phyloP scores from a whole-genome alignment of 176 grass and related monocot genomes.

The Urochloa ruziziensis region DNA sequence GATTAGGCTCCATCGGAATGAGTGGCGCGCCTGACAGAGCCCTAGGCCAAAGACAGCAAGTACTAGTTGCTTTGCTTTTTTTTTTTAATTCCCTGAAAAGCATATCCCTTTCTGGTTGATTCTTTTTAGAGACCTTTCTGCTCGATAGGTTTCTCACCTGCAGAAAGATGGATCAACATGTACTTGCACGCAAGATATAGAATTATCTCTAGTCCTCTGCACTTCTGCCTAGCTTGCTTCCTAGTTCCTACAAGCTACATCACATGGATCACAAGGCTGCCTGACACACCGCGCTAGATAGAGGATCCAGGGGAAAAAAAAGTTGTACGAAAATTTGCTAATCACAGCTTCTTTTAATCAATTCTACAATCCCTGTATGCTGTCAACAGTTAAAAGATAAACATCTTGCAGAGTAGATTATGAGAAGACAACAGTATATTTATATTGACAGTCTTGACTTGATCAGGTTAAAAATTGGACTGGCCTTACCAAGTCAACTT shows the following conservation, averaged over 20 bases:
- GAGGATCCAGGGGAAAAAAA: not conserved
- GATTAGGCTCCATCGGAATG: slow-evolving; percentile 31
- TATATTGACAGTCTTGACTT: slow-evolving; percentile 42
- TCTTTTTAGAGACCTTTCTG: slow-evolving; percentile 17
- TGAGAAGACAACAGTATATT: not conserved
- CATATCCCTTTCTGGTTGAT: not conserved
- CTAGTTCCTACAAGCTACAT: not conserved
- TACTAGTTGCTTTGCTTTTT: not conserved
- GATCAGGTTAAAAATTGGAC: slow-evolving; percentile 21
- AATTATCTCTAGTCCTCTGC: not conserved
- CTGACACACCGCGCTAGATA: slow-evolving; percentile 8
- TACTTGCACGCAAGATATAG: slow-evolving; percentile 33
- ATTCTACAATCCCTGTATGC: not conserved
- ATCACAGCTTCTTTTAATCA: not conserved
- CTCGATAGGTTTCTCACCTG: slow-evolving; percentile 10
- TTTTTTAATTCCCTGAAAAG: not conserved
- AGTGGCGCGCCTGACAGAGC: not conserved
- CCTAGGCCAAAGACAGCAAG: not conserved
- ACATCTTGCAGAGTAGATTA: slow-evolving; percentile 14
- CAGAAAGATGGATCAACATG: slow-evolving; percentile 22
- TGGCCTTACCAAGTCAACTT: slow-evolving; percentile 31
- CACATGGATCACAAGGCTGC: slow-evolving; percentile 15
- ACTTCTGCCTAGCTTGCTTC: not conserved
- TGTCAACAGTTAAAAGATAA: not conserved
- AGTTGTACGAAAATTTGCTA: not conserved